A percentile compares a stretch with the other conserved stretches of the same genome.
Evolutionary conservation across 208 protist species (phyloP).

Genomic region (Spongospora subterranea): DNA sequence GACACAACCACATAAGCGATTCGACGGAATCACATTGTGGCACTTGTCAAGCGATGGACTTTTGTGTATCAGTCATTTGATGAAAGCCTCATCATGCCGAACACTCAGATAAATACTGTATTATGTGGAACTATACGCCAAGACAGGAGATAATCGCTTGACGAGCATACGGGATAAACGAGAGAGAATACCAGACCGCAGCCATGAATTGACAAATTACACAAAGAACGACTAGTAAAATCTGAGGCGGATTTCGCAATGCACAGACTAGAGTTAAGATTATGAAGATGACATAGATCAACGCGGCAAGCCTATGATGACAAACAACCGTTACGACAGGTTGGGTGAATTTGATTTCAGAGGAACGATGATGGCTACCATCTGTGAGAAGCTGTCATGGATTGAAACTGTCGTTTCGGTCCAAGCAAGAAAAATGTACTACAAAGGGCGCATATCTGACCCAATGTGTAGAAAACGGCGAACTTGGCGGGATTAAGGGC

Average conservation of each 20-base stretch:
- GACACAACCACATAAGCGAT: too few relatives aligned
- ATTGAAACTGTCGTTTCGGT: not conserved
- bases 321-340: not conserved
- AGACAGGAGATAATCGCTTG: too few relatives aligned
- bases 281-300: slow-evolving; percentile 51
- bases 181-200: slow-evolving; percentile 27
- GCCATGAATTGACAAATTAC: not conserved
- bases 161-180: slow-evolving; percentile 28
- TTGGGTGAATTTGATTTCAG: too few relatives aligned
- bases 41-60: too few relatives aligned
- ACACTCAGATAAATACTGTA: too few relatives aligned
- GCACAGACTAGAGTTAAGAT: not conserved
- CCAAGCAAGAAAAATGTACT: slow-evolving; percentile 29
- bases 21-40: too few relatives aligned
- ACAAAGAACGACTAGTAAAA: not conserved
- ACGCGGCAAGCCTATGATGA: not conserved
- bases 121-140: too few relatives aligned
- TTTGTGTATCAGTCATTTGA: too few relatives aligned
- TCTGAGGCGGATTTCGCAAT: not conserved
- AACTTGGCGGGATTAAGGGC: not conserved
- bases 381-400: not conserved
- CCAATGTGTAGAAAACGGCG: slow-evolving; percentile 42
- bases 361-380: not conserved
- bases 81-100: too few relatives aligned
- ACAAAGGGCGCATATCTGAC: not conserved